These are phyloP conservation scores for Cicer judaicum DNA, from an alignment of 306 rosid genomes.

Conservation along the genomic window DNA sequence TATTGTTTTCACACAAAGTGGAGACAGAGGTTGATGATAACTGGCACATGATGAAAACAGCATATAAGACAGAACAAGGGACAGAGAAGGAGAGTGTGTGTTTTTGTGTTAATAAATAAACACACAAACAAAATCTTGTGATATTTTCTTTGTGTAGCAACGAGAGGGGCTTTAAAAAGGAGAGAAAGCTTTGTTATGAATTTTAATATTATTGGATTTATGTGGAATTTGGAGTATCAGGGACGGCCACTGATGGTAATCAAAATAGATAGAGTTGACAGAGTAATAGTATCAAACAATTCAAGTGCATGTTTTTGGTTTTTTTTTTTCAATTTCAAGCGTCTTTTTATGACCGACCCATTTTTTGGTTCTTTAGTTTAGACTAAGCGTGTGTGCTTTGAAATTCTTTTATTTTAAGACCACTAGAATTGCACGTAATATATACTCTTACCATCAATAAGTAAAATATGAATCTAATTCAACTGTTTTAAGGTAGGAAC, in stretches of 20 bases:
- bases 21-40: conserved; percentile 36
- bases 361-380: neutral
- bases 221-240: conserved; percentile 11
- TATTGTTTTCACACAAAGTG: conserved; percentile 34
- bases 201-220: neutral
- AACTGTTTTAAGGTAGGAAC: neutral
- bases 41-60: conserved; percentile 47
- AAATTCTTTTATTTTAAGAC: too few species aligned
- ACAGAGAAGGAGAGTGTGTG: neutral
- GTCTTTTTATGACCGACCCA: conserved; percentile 60
- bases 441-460: neutral
- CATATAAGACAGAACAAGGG: conserved; percentile 25
- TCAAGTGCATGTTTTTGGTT: conserved; percentile 7
- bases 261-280: conserved; percentile 31
- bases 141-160: conserved; percentile 7
- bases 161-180: conserved; percentile 48
- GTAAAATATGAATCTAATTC: neutral
- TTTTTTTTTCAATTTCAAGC: conserved; percentile 38
- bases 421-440: neutral
- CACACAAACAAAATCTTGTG: conserved; percentile 15
- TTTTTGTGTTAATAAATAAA: neutral
- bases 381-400: too few species aligned
- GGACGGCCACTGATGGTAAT: conserved; percentile 49
- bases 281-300: conserved; percentile 25
- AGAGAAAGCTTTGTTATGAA: neutral